phyloP scores from a whole-genome alignment of 257 asterid species.

The Nyctanthes arbortristis region DNA sequence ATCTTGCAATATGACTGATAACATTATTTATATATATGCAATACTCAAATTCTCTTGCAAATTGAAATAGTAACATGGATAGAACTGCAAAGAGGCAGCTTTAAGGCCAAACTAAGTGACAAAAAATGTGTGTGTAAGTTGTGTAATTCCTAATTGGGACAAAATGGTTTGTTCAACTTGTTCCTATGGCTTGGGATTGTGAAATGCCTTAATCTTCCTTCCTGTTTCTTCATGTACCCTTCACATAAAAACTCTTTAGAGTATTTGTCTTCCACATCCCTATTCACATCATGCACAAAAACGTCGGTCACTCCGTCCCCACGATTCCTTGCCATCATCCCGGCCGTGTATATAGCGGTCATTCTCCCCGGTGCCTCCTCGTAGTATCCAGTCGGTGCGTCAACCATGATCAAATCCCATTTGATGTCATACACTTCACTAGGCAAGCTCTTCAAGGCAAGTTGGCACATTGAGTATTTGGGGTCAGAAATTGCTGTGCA shows the following conservation, averaged over 20 bases:
- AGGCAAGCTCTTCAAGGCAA: constrained; percentile 74
- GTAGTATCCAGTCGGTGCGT: constrained; percentile 84
- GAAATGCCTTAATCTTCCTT: constrained; percentile 84
- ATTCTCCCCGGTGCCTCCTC: constrained; percentile 92
- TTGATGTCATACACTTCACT: constrained; percentile 46
- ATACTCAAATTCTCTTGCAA: background rate
- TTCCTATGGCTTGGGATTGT: constrained; percentile 61
- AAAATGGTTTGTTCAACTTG: constrained; percentile 60
- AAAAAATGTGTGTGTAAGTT: background rate
- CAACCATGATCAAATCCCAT: constrained; percentile 95
- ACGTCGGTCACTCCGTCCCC: constrained; percentile 60
- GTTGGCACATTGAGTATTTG: constrained; percentile 70
- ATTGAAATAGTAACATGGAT: background rate
- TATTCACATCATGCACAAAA: constrained; percentile 88
- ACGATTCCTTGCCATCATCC: constrained; percentile 88
- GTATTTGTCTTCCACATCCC: constrained; percentile 76
- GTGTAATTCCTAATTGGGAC: constrained; percentile 46
- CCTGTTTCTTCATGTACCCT: constrained; percentile 74
- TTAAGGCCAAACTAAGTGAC: too few relatives aligned
- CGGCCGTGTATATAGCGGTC: constrained; percentile 86
- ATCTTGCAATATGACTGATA: background rate
- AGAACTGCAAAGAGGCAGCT: too few relatives aligned
- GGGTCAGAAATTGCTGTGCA: constrained; percentile 63
- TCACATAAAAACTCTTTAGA: constrained; percentile 71
- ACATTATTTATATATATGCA: background rate